Evolutionary conservation across 441 rosid genomes (phyloP).

Genomic region (Jatropha multifida): DNA sequence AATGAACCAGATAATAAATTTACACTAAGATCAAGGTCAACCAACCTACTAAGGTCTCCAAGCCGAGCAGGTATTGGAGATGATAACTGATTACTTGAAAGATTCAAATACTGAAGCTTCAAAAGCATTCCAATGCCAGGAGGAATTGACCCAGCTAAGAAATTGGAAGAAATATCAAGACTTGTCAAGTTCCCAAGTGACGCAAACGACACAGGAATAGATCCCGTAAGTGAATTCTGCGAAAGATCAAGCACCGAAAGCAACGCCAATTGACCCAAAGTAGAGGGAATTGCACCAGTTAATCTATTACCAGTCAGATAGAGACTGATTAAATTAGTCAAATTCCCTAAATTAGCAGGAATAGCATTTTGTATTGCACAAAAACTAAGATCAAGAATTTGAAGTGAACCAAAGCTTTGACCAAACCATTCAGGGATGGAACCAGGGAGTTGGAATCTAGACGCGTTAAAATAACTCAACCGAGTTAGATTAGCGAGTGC

Average conservation of each 20-base stretch:
- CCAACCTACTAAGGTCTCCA: constrained; percentile 55
- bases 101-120: constrained; percentile 58
- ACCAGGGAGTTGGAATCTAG: constrained; percentile 79
- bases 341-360: constrained; percentile 67
- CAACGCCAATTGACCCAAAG: constrained; percentile 54
- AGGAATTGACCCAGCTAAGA: constrained; percentile 61
- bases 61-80: constrained; percentile 69
- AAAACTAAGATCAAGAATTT: constrained; percentile 81
- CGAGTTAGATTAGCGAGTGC: constrained; percentile 62
- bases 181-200: constrained; percentile 47
- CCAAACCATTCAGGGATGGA: constrained; percentile 85
- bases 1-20: constrained; percentile 72
- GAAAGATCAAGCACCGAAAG: constrained; percentile 71
- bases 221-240: constrained; percentile 58
- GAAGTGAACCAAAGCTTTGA: constrained; percentile 41
- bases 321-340: constrained; percentile 55
- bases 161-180: constrained; percentile 76
- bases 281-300: constrained; percentile 55
- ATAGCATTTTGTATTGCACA: constrained; percentile 57
- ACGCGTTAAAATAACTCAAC: constrained; percentile 72
- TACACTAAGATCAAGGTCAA: constrained; percentile 81
- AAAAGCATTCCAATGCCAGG: constrained; percentile 47
- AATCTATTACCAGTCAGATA: constrained; percentile 60
- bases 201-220: constrained; percentile 58
- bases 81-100: constrained; percentile 67